These are phyloP conservation scores for Planoprotostelium fungivorum DNA, from an alignment of 78 protist genomes.

Conservation along the genomic window DNA sequence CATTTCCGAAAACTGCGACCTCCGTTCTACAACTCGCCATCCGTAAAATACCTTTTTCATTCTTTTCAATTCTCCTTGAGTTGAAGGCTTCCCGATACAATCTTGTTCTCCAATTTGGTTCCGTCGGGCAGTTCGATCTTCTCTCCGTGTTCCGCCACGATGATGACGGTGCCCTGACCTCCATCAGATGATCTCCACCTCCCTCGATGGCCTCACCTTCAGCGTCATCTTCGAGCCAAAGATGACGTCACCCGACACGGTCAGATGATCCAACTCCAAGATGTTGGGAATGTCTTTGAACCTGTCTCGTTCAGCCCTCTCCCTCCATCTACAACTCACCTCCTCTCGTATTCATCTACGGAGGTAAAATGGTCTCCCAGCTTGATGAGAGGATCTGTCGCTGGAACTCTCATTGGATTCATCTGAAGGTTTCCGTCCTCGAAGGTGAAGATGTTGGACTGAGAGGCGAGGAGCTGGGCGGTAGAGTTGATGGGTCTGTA, in stretches of 20 bases:
- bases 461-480: constrained; percentile 84
- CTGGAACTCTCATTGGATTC: constrained; percentile 34
- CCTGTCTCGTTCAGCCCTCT: neutral
- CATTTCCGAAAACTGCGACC: no score
- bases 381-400: constrained; percentile 75
- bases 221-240: constrained; percentile 75
- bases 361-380: constrained; percentile 71
- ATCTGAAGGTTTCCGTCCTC: constrained; percentile 48
- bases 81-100: constrained; percentile 74
- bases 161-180: constrained; percentile 75
- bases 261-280: constrained; percentile 80
- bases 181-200: neutral
- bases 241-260: constrained; percentile 89
- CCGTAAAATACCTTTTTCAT: no score
- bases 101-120: constrained; percentile 80
- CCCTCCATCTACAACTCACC: neutral
- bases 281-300: constrained; percentile 79
- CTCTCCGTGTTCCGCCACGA: constrained; percentile 76
- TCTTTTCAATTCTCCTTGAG: constrained; percentile 77
- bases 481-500: constrained; percentile 93
- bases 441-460: constrained; percentile 76
- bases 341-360: constrained; percentile 46
- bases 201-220: neutral
- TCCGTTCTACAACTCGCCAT: no score
- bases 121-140: constrained; percentile 84